Percentiles rank a stretch among this genome's conserved stretches.
Evolutionary conservation across 2,329 filamentous ascomycete genomes (phyloP).

Genomic region (Pseudogymnoascus sp.): DNA sequence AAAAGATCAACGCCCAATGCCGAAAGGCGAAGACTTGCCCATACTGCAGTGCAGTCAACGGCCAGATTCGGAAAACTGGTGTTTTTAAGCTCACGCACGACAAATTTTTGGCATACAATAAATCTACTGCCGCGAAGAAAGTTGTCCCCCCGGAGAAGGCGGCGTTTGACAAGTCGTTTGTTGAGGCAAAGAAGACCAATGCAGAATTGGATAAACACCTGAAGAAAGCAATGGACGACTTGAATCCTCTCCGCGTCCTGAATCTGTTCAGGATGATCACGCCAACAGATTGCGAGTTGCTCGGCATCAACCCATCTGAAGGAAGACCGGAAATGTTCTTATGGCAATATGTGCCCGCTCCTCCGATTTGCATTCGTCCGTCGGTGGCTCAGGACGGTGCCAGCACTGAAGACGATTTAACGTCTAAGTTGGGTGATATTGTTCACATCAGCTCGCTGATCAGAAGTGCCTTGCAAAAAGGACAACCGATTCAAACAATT

Average conservation of each 20-base stretch:
- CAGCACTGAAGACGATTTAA: constrained; percentile 93
- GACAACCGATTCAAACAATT: constrained; percentile 75
- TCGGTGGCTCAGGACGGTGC: constrained; percentile 89
- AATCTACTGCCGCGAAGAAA: constrained; percentile 80
- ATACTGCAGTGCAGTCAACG: constrained; percentile 74
- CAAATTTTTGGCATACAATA: constrained; percentile 81
- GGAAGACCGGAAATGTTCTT: constrained; percentile 93
- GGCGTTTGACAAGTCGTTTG: constrained; percentile 78
- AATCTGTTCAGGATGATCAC: constrained; percentile 87
- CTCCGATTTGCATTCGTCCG: constrained; percentile 86
- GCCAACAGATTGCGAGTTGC: constrained; percentile 76
- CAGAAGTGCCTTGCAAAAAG: constrained; percentile 70
- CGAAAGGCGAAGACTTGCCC: constrained; percentile 77
- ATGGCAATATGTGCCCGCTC: constrained; percentile 92
- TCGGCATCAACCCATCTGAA: constrained; percentile 79
- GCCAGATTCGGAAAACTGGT: constrained; percentile 82
- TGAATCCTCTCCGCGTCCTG: constrained; percentile 80
- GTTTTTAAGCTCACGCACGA: constrained; percentile 93
- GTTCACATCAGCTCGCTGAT: constrained; percentile 86
- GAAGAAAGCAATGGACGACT: constrained; percentile 85
- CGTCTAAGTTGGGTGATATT: constrained; percentile 93
- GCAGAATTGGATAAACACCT: constrained; percentile 83
- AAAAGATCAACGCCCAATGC: constrained; percentile 82
- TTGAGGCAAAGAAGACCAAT: constrained; percentile 66
- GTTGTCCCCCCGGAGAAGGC: constrained; percentile 71